Percentiles rank a stretch among this genome's conserved stretches.
Evolutionary conservation across 208 protist species (phyloP).

Genomic region (Porcisia hertigi): DNA sequence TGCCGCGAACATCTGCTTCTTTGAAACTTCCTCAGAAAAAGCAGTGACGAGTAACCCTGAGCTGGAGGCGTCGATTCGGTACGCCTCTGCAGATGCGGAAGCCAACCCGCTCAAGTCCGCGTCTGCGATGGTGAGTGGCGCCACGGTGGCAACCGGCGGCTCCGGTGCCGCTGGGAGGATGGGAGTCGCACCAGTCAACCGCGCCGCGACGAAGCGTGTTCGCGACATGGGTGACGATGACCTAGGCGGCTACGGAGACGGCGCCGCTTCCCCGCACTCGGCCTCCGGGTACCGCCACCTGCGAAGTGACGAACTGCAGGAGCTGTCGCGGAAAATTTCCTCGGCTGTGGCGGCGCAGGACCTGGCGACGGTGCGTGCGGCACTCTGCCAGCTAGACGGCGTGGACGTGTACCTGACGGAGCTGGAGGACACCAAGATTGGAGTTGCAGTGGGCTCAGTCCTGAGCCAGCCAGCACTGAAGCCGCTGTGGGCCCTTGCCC

Average conservation of each 20-base stretch:
- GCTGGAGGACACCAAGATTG: conserved; percentile 72
- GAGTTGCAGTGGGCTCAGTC: conserved; percentile 70
- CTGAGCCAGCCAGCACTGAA: conserved; percentile 40
- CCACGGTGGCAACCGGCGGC: background rate
- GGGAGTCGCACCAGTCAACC: conserved; percentile 12
- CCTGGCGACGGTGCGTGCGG: conserved; percentile 39
- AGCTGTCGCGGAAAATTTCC: conserved; percentile 45
- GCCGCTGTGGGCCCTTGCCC: conserved; percentile 66
- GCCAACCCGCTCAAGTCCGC: conserved; percentile 76
- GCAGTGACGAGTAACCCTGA: conserved; percentile 72
- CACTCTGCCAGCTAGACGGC: conserved; percentile 58
- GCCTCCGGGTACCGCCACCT: conserved; percentile 22
- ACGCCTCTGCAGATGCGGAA: conserved; percentile 47
- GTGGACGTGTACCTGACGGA: conserved; percentile 57
- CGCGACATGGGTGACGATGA: conserved; percentile 22
- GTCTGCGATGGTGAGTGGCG: conserved; percentile 2
- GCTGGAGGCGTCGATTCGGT: conserved; percentile 58
- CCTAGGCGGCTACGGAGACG: conserved; percentile 1
- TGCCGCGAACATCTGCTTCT: conserved; percentile 62
- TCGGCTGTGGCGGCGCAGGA: conserved; percentile 40
- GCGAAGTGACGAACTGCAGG: conserved; percentile 33
- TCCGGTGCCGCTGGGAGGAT: background rate
- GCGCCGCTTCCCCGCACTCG: background rate
- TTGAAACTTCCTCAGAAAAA: conserved; percentile 87
- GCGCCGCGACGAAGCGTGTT: conserved; percentile 18